Evolutionary conservation across 257 asterid genomes (phyloP).

Genomic region (Fraxinus excelsior): DNA sequence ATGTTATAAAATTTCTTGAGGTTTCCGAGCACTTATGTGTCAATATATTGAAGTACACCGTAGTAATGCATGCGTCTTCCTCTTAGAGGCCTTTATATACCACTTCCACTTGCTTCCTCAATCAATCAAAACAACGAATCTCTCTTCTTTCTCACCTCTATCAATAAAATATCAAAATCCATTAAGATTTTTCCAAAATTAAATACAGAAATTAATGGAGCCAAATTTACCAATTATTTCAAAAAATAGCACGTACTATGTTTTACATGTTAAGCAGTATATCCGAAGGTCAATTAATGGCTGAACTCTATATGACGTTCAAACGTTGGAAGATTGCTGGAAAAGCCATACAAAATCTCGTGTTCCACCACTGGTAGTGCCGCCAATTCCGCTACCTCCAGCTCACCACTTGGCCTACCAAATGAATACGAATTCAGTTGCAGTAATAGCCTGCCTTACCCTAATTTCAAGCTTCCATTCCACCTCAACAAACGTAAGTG

Average conservation of each 20-base stretch:
- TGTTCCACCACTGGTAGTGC: no score
- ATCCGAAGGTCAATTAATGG: no score
- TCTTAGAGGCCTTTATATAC: background rate
- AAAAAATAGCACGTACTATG: slow-evolving; percentile 29
- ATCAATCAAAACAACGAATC: background rate
- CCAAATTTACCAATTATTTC: slow-evolving; percentile 34
- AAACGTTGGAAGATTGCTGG: slow-evolving; percentile 55
- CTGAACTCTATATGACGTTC: slow-evolving; percentile 37
- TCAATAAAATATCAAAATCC: background rate
- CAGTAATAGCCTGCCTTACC: slow-evolving; percentile 9
- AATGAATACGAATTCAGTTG: slow-evolving; percentile 17
- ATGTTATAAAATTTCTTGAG: background rate
- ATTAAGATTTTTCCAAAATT: background rate
- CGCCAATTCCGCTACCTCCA: background rate
- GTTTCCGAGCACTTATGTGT: background rate
- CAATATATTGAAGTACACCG: background rate
- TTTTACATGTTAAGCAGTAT: slow-evolving; percentile 42
- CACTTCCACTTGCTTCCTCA: background rate
- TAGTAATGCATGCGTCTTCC: background rate
- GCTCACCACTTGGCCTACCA: background rate
- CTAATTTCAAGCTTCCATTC: background rate
- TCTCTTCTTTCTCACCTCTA: no score
- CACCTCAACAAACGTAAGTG: slow-evolving; percentile 19
- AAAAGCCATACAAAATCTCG: slow-evolving; percentile 28
- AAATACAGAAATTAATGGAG: slow-evolving; percentile 24